Conservation (phyloP, 768 basidiomycete species). For the Lentinula edodes region DNA sequence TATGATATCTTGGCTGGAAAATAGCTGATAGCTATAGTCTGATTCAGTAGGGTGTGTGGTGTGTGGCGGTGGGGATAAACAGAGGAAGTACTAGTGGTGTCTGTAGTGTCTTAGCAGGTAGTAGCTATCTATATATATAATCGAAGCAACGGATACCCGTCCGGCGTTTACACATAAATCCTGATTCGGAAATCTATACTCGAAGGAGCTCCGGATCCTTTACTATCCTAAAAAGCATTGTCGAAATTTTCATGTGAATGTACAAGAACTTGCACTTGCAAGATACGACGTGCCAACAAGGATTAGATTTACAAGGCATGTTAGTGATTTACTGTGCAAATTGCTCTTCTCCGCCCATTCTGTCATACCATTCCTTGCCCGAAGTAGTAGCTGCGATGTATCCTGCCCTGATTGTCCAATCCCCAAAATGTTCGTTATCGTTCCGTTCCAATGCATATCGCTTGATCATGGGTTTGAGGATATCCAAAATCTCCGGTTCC, state of each 20-base stretch:
- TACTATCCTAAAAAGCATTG: not conserved
- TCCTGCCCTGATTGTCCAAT: constrained; percentile 88
- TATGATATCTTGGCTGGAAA: too few relatives aligned
- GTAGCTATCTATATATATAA: too few relatives aligned
- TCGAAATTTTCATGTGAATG: not conserved
- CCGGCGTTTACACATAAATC: not conserved
- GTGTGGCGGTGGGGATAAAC: too few relatives aligned
- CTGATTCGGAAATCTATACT: too few relatives aligned
- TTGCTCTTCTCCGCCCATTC: constrained; percentile 73
- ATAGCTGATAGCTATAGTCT: too few relatives aligned
- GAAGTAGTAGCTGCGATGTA: constrained; percentile 83
- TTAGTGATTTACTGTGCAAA: constrained; percentile 15
- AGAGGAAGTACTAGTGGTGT: too few relatives aligned
- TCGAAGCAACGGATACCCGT: not conserved
- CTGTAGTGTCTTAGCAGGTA: too few relatives aligned
- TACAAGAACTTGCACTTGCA: not conserved
- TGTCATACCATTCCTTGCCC: constrained; percentile 84
- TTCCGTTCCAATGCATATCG: constrained; percentile 81
- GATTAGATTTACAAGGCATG: not conserved
- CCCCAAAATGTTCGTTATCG: constrained; percentile 91
- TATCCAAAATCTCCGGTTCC: constrained; percentile 87
- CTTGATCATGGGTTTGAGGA: constrained; percentile 91
- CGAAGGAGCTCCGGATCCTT: not conserved
- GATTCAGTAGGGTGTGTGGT: too few relatives aligned
- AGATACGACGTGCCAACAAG: not conserved